A percentile compares a stretch with the other conserved stretches of the same genome.
Conservation (phyloP, 2,329 filamentous ascomycete species). For the Xylariaceae sp. region DNA sequence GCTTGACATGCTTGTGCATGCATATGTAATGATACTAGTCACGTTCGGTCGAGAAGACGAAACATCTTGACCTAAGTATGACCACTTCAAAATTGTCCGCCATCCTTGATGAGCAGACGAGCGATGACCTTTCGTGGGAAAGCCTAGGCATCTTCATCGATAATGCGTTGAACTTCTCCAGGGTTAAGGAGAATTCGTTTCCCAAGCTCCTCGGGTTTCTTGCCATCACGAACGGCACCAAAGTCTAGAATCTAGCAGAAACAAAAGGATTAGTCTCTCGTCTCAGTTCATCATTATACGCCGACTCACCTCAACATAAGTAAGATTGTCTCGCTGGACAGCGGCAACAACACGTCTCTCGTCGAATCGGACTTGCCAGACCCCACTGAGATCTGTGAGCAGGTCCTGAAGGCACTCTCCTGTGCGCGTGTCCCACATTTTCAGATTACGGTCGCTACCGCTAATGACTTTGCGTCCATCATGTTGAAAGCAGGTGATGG, state of each 20-base stretch:
- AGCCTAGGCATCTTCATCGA: conserved; percentile 23
- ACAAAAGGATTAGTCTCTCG: conserved; percentile 30
- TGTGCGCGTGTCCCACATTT: conserved; percentile 96
- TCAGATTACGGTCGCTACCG: conserved; percentile 89
- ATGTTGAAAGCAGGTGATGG: conserved; percentile 98
- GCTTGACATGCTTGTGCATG: no score
- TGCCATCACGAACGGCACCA: conserved; percentile 85
- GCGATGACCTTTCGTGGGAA: no score
- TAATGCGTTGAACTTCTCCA: conserved; percentile 43
- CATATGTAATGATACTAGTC: no score
- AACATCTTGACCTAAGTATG: no score
- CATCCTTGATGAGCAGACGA: no score
- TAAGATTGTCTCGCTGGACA: conserved; percentile 86
- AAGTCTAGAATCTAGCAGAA: conserved; percentile 83
- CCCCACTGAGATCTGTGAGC: conserved; percentile 87
- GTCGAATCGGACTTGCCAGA: conserved; percentile 99
- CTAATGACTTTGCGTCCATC: conserved; percentile 96
- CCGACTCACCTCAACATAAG: conserved; percentile 83
- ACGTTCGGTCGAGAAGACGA: no score
- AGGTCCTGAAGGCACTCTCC: conserved; percentile 92
- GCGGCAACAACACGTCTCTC: conserved; percentile 92
- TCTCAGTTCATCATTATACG: background rate
- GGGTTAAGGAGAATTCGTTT: conserved; percentile 68
- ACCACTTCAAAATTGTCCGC: no score
- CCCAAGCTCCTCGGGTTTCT: conserved; percentile 71